A percentile compares a stretch with the other conserved stretches of the same genome.
Evolutionary conservation across 163 green algal genomes (phyloP).

Genomic region (Chloroidium sp.): DNA sequence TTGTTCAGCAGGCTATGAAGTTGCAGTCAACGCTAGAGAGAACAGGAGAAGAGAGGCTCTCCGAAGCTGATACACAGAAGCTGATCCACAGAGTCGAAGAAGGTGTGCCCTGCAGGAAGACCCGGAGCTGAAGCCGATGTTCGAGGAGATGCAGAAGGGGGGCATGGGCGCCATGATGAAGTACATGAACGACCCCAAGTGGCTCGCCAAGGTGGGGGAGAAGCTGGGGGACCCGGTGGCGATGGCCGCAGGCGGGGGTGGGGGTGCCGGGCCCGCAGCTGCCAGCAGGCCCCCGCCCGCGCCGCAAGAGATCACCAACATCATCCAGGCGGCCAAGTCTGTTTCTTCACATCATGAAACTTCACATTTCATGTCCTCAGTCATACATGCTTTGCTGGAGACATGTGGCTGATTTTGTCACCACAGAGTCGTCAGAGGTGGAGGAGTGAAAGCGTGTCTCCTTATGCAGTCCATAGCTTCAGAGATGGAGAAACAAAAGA

Average conservation of each 20-base stretch:
- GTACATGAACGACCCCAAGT: conserved; percentile 35
- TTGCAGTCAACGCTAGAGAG: too few species aligned
- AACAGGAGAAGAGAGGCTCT: background rate
- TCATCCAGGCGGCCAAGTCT: conserved; percentile 32
- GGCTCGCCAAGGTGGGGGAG: conserved; percentile 30
- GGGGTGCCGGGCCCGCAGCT: background rate
- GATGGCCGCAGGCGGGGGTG: background rate
- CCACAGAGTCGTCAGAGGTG: background rate
- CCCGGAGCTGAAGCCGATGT: conserved; percentile 36
- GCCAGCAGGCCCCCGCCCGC: conserved; percentile 1
- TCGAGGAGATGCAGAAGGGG: conserved; percentile 27
- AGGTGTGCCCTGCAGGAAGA: conserved; percentile 31
- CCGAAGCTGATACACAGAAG: conserved; percentile 3
- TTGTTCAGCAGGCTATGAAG: too few species aligned
- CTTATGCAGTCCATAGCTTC: too few species aligned
- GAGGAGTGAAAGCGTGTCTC: background rate
- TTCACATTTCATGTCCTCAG: too few species aligned
- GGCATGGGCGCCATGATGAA: conserved; percentile 34
- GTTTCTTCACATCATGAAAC: background rate
- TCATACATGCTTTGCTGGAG: too few species aligned
- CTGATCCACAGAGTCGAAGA: conserved; percentile 6
- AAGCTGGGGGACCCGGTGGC: conserved; percentile 13
- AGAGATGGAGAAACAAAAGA: too few species aligned
- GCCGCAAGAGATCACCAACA: conserved; percentile 19
- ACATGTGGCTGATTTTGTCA: too few species aligned